Evolutionary conservation across 495 filamentous ascomycete genomes (phyloP), one percentile per base, ranked within the genome.

Genomic region (Xylaria flabelliformis): DNA sequence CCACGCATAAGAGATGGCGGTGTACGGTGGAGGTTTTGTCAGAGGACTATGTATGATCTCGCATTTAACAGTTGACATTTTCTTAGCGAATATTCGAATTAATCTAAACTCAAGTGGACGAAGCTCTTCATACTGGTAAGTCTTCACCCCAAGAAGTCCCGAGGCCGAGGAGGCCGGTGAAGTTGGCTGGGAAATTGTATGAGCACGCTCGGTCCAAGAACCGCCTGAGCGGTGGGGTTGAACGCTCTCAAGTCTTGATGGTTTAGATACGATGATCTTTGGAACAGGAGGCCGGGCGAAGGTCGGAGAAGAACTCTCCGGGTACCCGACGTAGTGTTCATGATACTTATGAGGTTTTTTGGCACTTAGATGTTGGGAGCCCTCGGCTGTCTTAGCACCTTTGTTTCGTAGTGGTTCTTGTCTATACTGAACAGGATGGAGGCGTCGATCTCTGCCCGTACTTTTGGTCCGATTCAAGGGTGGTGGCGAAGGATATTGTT

Each of bases 1-100:
- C 62, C 41, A 64, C 5, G 41, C 62, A 21, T 64, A 48, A 7
- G 62, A 64, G 2, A 64, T 48, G 24, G 39, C 62, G 26, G 24
- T 48, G 24, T 48, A 64, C 17, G 21, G 21, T 19, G 41, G 41
- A 8, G 39, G 62, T 4, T 64, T 3, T 26, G 39, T 48, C 10
- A 64, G 41, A 12, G 62, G 29, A n/a, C 10, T 19, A 8, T 26
- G 24, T 26, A 32, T 7, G 21, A 64, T 29, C 17, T 64, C 62
- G 62, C 39, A 64, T 32, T 64, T 48, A 21, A 64, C 41, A 2
- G 21, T 32, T 17, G 41, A 26, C 62, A 48, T 46, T 32, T 8
- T 48, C 8, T 29, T 46, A 6, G 62, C 4, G 12, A 17, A 29
- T 4, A 64, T 7, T 13, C 62, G 62, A 24, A 64, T 12, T 15